Conservation (phyloP, 2,329 filamentous ascomycete genomes). For the Aspergillus sp. region DNA sequence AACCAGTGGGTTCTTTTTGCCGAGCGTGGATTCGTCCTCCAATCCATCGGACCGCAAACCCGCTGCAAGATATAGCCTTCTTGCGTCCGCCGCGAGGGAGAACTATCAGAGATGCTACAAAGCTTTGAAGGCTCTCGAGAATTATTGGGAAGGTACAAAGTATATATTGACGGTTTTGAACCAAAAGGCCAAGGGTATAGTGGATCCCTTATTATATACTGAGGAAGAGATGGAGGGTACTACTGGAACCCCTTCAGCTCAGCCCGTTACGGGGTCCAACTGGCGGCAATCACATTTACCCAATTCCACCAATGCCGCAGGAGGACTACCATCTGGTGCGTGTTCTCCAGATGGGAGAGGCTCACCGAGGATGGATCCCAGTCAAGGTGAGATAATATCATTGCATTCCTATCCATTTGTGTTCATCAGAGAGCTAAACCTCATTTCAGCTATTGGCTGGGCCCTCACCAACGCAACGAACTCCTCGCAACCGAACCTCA, state of each 20-base stretch:
- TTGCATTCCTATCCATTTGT: background rate
- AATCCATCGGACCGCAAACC: constrained; percentile 31
- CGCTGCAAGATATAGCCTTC: constrained; percentile 66
- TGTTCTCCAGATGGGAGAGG: constrained; percentile 32
- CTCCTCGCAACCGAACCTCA: constrained; percentile 79
- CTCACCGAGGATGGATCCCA: constrained; percentile 51
- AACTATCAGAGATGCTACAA: constrained; percentile 88
- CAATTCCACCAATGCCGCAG: constrained; percentile 26
- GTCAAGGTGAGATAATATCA: constrained; percentile 48
- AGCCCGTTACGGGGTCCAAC: constrained; percentile 51
- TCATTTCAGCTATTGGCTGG: constrained; percentile 71
- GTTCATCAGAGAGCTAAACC: constrained; percentile 29
- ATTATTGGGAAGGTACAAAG: constrained; percentile 81
- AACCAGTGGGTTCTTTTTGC: constrained; percentile 36
- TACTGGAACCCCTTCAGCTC: constrained; percentile 55
- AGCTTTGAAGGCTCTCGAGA: constrained; percentile 74
- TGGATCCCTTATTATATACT: constrained; percentile 67
- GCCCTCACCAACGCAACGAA: constrained; percentile 85
- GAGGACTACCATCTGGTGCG: constrained; percentile 20
- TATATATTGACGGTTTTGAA: constrained; percentile 86
- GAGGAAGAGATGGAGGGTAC: constrained; percentile 76
- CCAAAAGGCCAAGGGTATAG: constrained; percentile 83
- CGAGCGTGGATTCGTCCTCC: constrained; percentile 29
- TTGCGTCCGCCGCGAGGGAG: constrained; percentile 78
- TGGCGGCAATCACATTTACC: constrained; percentile 45